Evolutionary conservation across 306 rosid genomes (phyloP), one percentile per base, ranked within the genome.

Genomic region (Comarum palustre): DNA sequence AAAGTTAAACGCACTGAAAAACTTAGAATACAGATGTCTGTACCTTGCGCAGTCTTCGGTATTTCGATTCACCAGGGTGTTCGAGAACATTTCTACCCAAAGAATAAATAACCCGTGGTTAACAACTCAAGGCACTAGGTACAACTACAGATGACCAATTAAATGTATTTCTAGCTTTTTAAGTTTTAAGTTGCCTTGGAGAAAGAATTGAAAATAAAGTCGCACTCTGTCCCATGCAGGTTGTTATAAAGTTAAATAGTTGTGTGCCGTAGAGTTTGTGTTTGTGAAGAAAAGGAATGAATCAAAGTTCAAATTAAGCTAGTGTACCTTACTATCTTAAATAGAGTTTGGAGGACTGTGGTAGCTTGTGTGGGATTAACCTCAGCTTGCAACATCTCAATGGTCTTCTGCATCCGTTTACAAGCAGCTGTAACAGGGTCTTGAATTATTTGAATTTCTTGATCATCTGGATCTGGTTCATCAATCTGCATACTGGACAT

Each of bases 381-480:
- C 79, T 88, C 95, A 69, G 87, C 79, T 71, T 66, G 87, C 77
- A 91, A 81, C 81, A 70, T 80, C 82, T 82, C 81, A 71, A 91
- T 78, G 71, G 86, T 85, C 82, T 88, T 89, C 78, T 57, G 79
- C 77, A 91, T 73, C 46, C 91, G 92, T 66, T 80, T 78, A 79
- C 88, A 90, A 66, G 84, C 78, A 81, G 66, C 77, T 65, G 87
- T 70, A 59, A 88, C 87, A 59, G 93, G 80, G 67, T 86, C 96
- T 76, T 88, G 88, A 60, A 94, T 88, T 82, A 96, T 85, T 80
- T 79, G 91, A 67, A 90, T 66, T 80, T 88, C 97, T 77, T 87
- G 81, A 84, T 94, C 96, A 82, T 94, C 92, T 6, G 97, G 93
- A 84, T 91, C 90, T 16, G 91, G 95, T 74, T 91, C 97, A 62